phyloP scores from a whole-genome alignment of 805 yeast genomes.

The Pichia exigua region DNA sequence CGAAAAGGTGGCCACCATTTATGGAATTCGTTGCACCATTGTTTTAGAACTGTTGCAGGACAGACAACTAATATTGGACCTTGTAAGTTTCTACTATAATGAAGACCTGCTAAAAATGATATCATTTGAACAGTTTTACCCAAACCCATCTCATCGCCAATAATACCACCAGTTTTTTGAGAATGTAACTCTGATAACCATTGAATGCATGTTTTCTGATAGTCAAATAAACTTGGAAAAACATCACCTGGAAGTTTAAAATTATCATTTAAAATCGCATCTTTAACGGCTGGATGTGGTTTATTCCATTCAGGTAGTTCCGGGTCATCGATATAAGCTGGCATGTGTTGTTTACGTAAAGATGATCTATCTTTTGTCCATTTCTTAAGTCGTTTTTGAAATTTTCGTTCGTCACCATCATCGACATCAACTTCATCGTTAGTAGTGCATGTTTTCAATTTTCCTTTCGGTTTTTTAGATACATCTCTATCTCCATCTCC shows the following conservation, averaged over 20 bases:
- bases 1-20: constrained; percentile 97
- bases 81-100: constrained; percentile 64
- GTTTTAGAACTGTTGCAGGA: constrained; percentile 93
- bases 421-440: constrained; percentile 39
- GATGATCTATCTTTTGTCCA: constrained; percentile 54
- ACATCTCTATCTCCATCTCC: background rate
- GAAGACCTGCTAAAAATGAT: constrained; percentile 84
- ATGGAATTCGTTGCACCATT: constrained; percentile 96
- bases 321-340: constrained; percentile 23
- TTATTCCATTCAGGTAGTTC: constrained; percentile 52
- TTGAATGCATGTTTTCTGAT: constrained; percentile 93
- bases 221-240: constrained; percentile 78
- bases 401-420: constrained; percentile 72
- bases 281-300: constrained; percentile 73
- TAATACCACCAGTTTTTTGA: constrained; percentile 88
- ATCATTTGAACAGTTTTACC: constrained; percentile 94
- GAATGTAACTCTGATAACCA: constrained; percentile 94
- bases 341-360: constrained; percentile 29
- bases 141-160: constrained; percentile 97
- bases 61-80: constrained; percentile 85
- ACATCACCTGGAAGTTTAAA: constrained; percentile 87
- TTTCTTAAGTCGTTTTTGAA: constrained; percentile 46
- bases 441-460: background rate
- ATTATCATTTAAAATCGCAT: constrained; percentile 62
- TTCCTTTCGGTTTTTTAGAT: constrained; percentile 10